These are phyloP conservation scores for Chrysopogon serrulatus DNA, from an alignment of 176 grass and related monocot species.

Conservation along the genomic window DNA sequence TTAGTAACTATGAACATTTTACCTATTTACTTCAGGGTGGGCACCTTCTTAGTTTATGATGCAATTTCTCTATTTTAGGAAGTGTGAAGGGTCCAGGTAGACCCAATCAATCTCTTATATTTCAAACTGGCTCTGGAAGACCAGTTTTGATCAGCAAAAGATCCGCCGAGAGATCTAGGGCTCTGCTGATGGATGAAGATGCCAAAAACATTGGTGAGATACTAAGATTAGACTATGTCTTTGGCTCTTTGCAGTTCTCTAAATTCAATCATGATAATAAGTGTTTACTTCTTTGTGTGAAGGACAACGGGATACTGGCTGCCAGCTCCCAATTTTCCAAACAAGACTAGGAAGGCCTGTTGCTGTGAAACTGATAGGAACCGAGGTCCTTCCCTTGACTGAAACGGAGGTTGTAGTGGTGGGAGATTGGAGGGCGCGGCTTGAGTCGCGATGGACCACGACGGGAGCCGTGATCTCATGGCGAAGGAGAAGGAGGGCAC, in stretches of 20 bases:
- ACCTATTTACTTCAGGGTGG: not conserved
- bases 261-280: slow-evolving; percentile 8
- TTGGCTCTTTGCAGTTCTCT: not conserved
- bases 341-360: slow-evolving; percentile 59
- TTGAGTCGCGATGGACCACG: no score
- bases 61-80: slow-evolving; percentile 19
- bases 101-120: slow-evolving; percentile 11
- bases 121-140: slow-evolving; percentile 25
- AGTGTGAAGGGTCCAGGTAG: slow-evolving; percentile 7
- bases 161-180: slow-evolving; percentile 15
- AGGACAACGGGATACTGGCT: slow-evolving; percentile 32
- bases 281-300: slow-evolving; percentile 5
- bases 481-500: no score
- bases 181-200: not conserved
- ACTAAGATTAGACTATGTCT: not conserved
- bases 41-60: not conserved
- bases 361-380: no score
- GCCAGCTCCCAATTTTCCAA: slow-evolving; percentile 50
- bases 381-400: no score
- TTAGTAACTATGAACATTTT: not conserved
- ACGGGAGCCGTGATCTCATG: no score
- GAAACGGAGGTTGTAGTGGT: no score
- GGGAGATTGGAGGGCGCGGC: no score
- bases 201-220: slow-evolving; percentile 20
- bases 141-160: slow-evolving; percentile 10